phyloP scores from a whole-genome alignment of 2,329 filamentous ascomycete genomes.

The Talaromyces verruculosus region DNA sequence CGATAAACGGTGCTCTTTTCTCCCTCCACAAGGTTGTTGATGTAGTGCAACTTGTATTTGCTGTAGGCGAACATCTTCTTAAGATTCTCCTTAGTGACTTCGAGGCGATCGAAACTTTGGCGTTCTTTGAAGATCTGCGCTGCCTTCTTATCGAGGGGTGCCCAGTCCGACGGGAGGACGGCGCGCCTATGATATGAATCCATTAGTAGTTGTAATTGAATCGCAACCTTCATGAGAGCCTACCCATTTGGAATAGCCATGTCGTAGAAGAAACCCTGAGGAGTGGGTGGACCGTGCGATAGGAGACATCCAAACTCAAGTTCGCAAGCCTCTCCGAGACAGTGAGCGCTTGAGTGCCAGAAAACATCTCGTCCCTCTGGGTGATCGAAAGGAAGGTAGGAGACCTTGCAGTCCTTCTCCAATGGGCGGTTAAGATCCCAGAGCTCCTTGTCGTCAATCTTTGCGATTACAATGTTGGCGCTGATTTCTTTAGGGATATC shows the following conservation, averaged over 20 bases:
- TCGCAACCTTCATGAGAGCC: constrained; percentile 16
- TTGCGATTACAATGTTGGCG: constrained; percentile 80
- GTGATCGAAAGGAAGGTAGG: constrained; percentile 79
- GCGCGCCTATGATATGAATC: constrained; percentile 47
- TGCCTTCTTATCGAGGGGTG: constrained; percentile 77
- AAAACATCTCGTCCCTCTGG: constrained; percentile 84
- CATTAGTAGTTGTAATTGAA: neutral
- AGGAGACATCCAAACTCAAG: constrained; percentile 85
- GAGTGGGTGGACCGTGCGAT: constrained; percentile 88
- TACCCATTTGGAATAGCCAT: constrained; percentile 76
- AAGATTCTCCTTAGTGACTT: constrained; percentile 84
- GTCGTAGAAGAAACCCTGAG: constrained; percentile 95
- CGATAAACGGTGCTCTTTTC: constrained; percentile 92
- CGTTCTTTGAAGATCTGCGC: constrained; percentile 91
- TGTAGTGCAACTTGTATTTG: constrained; percentile 98
- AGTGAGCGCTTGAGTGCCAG: constrained; percentile 95
- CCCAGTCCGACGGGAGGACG: constrained; percentile 76
- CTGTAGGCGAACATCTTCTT: constrained; percentile 97
- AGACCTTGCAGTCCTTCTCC: constrained; percentile 81
- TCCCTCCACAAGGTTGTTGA: constrained; percentile 89
- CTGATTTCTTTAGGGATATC: constrained; percentile 81
- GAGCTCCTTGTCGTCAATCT: constrained; percentile 73
- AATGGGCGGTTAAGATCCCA: constrained; percentile 93
- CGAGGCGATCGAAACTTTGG: constrained; percentile 87
- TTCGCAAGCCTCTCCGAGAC: constrained; percentile 93